A percentile compares a stretch with the other conserved stretches of the same genome.
Evolutionary conservation across 805 yeast genomes (phyloP).

Genomic region (Teunomyces funiuensis): DNA sequence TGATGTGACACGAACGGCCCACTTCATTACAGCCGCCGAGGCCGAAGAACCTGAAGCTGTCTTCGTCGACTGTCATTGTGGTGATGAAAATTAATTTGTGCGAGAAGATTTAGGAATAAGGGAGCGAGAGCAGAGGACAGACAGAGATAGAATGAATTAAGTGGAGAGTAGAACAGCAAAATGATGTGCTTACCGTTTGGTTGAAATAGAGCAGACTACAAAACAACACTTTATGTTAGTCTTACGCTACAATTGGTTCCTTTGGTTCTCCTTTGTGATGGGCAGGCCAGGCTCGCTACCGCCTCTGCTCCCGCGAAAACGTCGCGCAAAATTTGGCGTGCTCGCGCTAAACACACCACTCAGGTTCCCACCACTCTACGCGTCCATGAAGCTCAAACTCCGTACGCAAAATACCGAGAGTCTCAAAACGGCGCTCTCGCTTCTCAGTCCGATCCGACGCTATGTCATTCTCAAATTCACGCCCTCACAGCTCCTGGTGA

Average conservation of each 20-base stretch:
- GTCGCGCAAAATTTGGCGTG: too few species aligned
- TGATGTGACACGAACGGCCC: slow-evolving; percentile 92
- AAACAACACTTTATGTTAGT: too few species aligned
- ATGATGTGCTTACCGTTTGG: too few species aligned
- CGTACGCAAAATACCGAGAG: slow-evolving; percentile 25
- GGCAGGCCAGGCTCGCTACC: too few species aligned
- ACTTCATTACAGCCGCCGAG: slow-evolving; percentile 99
- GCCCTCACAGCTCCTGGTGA: slow-evolving; percentile 46
- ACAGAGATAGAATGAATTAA: too few species aligned
- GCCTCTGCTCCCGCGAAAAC: too few species aligned
- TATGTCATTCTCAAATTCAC: slow-evolving; percentile 58
- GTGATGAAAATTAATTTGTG: slow-evolving; percentile 1
- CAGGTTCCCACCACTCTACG: slow-evolving; percentile 4
- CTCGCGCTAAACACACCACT: too few species aligned
- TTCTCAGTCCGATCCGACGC: slow-evolving; percentile 54
- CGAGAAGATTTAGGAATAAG: neutral
- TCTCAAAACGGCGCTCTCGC: slow-evolving; percentile 41
- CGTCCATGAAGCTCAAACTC: slow-evolving; percentile 26
- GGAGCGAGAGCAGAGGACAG: neutral
- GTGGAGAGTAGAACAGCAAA: neutral
- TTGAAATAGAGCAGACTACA: too few species aligned
- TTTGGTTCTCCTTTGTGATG: too few species aligned
- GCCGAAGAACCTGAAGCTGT: slow-evolving; percentile 67
- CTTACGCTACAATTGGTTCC: too few species aligned
- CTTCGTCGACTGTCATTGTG: slow-evolving; percentile 28